phyloP scores from a whole-genome alignment of 495 filamentous ascomycete species.

The Articulospora tetracladia region DNA sequence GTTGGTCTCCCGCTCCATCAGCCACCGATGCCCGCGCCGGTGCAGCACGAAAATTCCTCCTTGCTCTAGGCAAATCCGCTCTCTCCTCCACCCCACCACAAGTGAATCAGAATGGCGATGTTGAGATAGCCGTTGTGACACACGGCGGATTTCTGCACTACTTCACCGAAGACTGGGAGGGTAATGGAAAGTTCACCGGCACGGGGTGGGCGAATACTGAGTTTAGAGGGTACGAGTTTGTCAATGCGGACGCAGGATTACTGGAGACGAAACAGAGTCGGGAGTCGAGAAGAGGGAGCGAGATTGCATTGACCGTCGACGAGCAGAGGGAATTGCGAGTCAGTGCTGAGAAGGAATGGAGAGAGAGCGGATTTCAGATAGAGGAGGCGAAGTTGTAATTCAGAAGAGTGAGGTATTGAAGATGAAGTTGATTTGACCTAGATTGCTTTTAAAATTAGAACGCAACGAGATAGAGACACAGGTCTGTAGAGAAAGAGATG shows the following conservation, averaged over 20 bases:
- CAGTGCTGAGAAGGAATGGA: slow-evolving; percentile 21
- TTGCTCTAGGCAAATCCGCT: slow-evolving; percentile 32
- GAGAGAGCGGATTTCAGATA: slow-evolving; percentile 21
- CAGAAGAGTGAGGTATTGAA: background rate
- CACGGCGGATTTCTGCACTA: slow-evolving; percentile 73
- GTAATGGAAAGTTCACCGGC: slow-evolving; percentile 49
- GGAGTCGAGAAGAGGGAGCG: slow-evolving; percentile 40
- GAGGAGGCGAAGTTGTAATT: slow-evolving; percentile 11
- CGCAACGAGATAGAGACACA: no score
- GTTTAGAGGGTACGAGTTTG: slow-evolving; percentile 71
- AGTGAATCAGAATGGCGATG: slow-evolving; percentile 36
- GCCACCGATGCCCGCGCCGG: slow-evolving; percentile 61
- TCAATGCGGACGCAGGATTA: slow-evolving; percentile 39
- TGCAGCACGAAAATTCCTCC: slow-evolving; percentile 64
- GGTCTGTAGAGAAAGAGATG: no score
- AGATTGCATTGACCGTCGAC: slow-evolving; percentile 39
- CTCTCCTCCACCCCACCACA: slow-evolving; percentile 31
- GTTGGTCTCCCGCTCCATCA: slow-evolving; percentile 53
- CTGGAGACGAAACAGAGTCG: slow-evolving; percentile 57
- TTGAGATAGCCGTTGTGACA: slow-evolving; percentile 66
- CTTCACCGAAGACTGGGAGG: slow-evolving; percentile 80
- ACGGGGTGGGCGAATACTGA: slow-evolving; percentile 88
- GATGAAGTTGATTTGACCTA: background rate
- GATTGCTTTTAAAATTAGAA: no score
- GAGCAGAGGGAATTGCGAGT: slow-evolving; percentile 37